Conservation (phyloP, 2,329 filamentous ascomycete genomes). For the Arthrocladium fulminans region DNA sequence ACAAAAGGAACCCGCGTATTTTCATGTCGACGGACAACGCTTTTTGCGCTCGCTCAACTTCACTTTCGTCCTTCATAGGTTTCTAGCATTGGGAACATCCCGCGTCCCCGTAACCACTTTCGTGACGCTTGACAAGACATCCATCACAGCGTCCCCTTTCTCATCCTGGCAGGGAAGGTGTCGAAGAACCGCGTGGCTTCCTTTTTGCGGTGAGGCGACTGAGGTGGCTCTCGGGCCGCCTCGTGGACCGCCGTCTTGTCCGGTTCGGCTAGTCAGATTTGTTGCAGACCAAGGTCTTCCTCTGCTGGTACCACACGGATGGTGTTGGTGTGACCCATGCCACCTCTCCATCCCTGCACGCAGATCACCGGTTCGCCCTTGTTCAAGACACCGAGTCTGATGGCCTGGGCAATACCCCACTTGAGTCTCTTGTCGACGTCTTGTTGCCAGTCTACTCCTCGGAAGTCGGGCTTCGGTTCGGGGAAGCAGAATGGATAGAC, state of each 20-base stretch:
- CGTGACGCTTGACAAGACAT: background rate
- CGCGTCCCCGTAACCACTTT: background rate
- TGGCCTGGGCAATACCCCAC: slow-evolving; percentile 85
- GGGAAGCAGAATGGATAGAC: slow-evolving; percentile 96
- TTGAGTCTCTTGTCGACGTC: slow-evolving; percentile 96
- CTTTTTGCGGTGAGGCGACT: slow-evolving; percentile 8
- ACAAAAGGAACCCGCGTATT: background rate
- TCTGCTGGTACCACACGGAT: slow-evolving; percentile 43
- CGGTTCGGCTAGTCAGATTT: slow-evolving; percentile 18
- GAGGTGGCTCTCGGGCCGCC: slow-evolving; percentile 1
- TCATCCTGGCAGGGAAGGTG: slow-evolving; percentile 6
- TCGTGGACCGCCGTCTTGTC: slow-evolving; percentile 4
- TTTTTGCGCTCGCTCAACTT: background rate
- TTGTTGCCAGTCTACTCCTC: slow-evolving; percentile 74
- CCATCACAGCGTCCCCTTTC: slow-evolving; percentile 6
- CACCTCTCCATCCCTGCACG: slow-evolving; percentile 60
- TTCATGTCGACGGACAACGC: background rate
- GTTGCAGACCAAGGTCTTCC: slow-evolving; percentile 25
- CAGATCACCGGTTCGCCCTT: slow-evolving; percentile 64
- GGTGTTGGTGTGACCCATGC: slow-evolving; percentile 61
- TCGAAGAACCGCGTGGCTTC: slow-evolving; percentile 1
- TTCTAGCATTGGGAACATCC: background rate
- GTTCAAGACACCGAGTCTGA: slow-evolving; percentile 71
- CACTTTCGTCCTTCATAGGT: slow-evolving; percentile 2
- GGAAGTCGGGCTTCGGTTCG: slow-evolving; percentile 90